Conservation (phyloP, 1,284 basidiomycete species). For the Moesziomyces parantarcticus region DNA sequence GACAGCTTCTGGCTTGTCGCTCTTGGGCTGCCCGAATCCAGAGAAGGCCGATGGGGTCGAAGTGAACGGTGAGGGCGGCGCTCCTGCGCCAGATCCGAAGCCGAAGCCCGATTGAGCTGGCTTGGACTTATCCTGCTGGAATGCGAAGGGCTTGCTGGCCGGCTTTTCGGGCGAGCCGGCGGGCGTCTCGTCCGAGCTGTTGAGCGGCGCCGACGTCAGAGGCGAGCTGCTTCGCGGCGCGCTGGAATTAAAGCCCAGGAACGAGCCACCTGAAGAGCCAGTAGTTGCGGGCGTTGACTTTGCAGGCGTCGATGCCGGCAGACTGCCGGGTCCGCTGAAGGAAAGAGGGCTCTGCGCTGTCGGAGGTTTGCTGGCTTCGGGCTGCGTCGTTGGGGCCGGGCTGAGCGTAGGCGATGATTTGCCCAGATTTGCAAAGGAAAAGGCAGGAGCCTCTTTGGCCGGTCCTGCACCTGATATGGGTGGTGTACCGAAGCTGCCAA, state of each 20-base stretch:
- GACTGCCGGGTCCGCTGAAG: background rate
- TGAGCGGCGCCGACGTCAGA: slow-evolving; percentile 46
- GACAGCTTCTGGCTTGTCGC: slow-evolving; percentile 2
- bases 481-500: slow-evolving; percentile 15
- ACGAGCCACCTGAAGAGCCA: slow-evolving; percentile 11
- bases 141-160: slow-evolving; percentile 24
- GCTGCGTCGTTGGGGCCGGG: background rate
- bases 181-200: slow-evolving; percentile 34
- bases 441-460: slow-evolving; percentile 16
- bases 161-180: slow-evolving; percentile 34
- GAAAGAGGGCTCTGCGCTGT: background rate
- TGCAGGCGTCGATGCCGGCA: slow-evolving; percentile 9
- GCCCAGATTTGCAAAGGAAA: slow-evolving; percentile 28
- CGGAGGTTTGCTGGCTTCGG: background rate
- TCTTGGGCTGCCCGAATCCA: slow-evolving; percentile 14
- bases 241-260: slow-evolving; percentile 47
- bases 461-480: slow-evolving; percentile 9
- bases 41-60: slow-evolving; percentile 8
- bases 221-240: slow-evolving; percentile 54
- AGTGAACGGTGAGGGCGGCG: slow-evolving; percentile 8
- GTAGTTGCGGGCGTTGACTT: slow-evolving; percentile 9
- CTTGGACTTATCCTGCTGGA: slow-evolving; percentile 24
- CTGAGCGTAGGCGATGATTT: slow-evolving; percentile 6
- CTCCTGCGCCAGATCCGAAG: slow-evolving; percentile 15
- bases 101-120: slow-evolving; percentile 8